Percentiles rank a stretch among this genome's conserved stretches.
Evolutionary conservation across 2,329 filamentous ascomycete genomes (phyloP).

Genomic region (Colletotrichum liaoningense): DNA sequence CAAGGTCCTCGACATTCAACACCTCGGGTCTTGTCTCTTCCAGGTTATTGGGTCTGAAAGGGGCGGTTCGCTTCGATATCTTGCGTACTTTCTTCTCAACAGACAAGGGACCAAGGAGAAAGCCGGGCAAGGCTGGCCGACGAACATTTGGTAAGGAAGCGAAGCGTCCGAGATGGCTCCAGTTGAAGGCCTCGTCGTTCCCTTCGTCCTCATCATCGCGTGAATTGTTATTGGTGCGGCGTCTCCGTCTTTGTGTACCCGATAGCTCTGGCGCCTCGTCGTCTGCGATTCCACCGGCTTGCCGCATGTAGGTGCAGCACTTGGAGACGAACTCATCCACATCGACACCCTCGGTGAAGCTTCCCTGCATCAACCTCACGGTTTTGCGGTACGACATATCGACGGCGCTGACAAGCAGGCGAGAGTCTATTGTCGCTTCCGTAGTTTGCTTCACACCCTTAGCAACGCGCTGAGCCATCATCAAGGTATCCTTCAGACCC

Average conservation of each 20-base stretch:
- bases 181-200: conserved; percentile 83
- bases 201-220: conserved; percentile 73
- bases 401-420: conserved; percentile 83
- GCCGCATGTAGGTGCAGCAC: conserved; percentile 87
- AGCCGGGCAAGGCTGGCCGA: conserved; percentile 82
- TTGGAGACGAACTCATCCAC: conserved; percentile 93
- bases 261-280: conserved; percentile 63
- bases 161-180: conserved; percentile 83
- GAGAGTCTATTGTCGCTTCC: conserved; percentile 90
- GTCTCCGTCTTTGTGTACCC: conserved; percentile 61
- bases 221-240: conserved; percentile 41
- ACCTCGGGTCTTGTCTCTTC: conserved; percentile 83
- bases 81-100: conserved; percentile 86
- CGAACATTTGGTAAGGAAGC: conserved; percentile 80
- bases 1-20: conserved; percentile 78
- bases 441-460: conserved; percentile 84
- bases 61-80: conserved; percentile 75
- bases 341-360: conserved; percentile 80
- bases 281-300: conserved; percentile 67
- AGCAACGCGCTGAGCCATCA: conserved; percentile 73
- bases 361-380: conserved; percentile 78
- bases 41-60: conserved; percentile 75
- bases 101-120: conserved; percentile 88
- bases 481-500: conserved; percentile 74
- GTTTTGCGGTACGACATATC: conserved; percentile 86